These are phyloP conservation scores for Coprinopsis cinerea DNA, from an alignment of 768 basidiomycete genomes.

Conservation along the genomic window DNA sequence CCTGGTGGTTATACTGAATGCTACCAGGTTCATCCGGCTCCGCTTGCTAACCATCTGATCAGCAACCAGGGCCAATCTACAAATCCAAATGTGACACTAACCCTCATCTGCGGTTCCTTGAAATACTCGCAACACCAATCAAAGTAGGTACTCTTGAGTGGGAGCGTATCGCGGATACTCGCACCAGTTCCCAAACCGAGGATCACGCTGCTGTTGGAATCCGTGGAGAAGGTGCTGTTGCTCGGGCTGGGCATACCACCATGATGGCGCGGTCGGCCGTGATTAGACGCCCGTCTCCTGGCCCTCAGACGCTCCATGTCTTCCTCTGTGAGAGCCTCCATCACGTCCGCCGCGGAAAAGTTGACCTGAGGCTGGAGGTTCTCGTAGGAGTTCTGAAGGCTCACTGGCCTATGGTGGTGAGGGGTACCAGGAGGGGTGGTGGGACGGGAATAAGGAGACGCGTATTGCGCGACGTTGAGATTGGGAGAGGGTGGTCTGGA, in stretches of 20 bases:
- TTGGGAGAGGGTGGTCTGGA: conserved; percentile 76
- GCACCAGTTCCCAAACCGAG: conserved; percentile 75
- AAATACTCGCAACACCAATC: conserved; percentile 98
- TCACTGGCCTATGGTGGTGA: conserved; percentile 26
- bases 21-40: conserved; percentile 97
- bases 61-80: conserved; percentile 11
- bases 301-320: conserved; percentile 89
- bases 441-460: conserved; percentile 66
- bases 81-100: conserved; percentile 28
- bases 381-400: conserved; percentile 24
- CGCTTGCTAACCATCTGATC: conserved; percentile 55
- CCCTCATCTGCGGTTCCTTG: conserved; percentile 98
- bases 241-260: conserved; percentile 56
- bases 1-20: conserved; percentile 87
- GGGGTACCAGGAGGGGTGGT: conserved; percentile 32
- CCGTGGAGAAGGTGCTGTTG: conserved; percentile 73
- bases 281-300: conserved; percentile 42
- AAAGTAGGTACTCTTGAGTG: conserved; percentile 86
- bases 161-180: conserved; percentile 79
- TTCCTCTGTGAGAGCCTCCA: conserved; percentile 87
- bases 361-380: conserved; percentile 34
- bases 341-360: conserved; percentile 71
- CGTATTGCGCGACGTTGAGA: conserved; percentile 69
- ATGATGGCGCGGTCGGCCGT: conserved; percentile 36
- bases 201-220: conserved; percentile 64